Conservation (phyloP, 306 rosid species). For the Lathyrus sativus region DNA sequence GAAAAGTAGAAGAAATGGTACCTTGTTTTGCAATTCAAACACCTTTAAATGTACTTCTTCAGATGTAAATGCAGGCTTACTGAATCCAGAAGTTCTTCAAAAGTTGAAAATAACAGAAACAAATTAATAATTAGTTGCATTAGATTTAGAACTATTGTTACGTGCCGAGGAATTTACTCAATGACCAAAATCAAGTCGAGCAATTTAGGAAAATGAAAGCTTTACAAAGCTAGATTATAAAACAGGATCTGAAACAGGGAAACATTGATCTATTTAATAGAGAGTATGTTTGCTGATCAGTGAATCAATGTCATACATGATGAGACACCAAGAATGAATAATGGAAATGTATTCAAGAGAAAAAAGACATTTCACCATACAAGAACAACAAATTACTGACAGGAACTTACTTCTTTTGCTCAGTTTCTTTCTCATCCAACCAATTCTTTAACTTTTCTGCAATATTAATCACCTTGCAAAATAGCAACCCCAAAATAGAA, state of each 20-base stretch:
- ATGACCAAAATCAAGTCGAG: constrained; percentile 10
- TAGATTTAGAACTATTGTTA: not conserved
- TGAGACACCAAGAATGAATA: not conserved
- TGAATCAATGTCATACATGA: not conserved
- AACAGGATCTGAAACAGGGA: not conserved
- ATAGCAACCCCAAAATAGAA: constrained; percentile 38
- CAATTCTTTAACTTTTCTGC: constrained; percentile 72
- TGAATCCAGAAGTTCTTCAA: constrained; percentile 66
- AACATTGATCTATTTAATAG: not conserved
- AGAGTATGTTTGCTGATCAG: not conserved
- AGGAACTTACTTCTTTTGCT: constrained; percentile 77
- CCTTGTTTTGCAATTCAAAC: constrained; percentile 76
- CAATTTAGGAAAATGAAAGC: constrained; percentile 2
- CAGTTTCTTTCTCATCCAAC: constrained; percentile 83
- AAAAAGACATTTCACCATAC: not conserved
- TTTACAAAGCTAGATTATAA: constrained; percentile 17
- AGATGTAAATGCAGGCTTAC: constrained; percentile 76
- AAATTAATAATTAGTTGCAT: constrained; percentile 2
- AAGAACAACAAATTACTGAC: constrained; percentile 13
- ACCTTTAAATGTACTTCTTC: constrained; percentile 70
- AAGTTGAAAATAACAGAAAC: constrained; percentile 44
- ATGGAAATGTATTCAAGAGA: not conserved
- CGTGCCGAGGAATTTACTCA: constrained; percentile 19
- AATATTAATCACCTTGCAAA: constrained; percentile 63
- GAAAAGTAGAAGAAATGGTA: constrained; percentile 40